Percentiles rank a stretch among this genome's conserved stretches.
phyloP scores from a whole-genome alignment of 768 basidiomycete genomes.

The Nidula microcarpa region DNA sequence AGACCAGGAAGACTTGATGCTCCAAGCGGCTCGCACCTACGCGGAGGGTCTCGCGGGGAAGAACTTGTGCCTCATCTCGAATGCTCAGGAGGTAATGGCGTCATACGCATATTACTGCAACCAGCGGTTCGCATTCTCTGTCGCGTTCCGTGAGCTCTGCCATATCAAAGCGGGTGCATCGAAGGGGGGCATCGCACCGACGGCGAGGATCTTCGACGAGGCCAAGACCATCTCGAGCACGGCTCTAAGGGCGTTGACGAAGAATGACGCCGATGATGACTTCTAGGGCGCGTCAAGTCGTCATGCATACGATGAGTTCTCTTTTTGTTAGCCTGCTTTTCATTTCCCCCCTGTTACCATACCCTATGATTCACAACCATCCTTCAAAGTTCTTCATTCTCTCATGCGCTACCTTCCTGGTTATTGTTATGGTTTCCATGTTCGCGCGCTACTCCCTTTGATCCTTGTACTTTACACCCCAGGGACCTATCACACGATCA shows the following conservation, averaged over 20 bases:
- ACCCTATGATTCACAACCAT: too few relatives aligned
- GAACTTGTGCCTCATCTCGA: conserved; percentile 17
- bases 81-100: conserved; percentile 47
- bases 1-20: conserved; percentile 18
- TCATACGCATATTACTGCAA: conserved; percentile 46
- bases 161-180: conserved; percentile 48
- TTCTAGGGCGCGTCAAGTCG: background rate
- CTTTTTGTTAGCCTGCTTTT: too few relatives aligned
- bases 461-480: too few relatives aligned
- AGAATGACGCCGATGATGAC: background rate
- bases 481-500: too few relatives aligned
- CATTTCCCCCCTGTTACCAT: too few relatives aligned
- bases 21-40: conserved; percentile 9
- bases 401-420: too few relatives aligned
- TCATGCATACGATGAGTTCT: too few relatives aligned
- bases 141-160: conserved; percentile 53
- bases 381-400: too few relatives aligned
- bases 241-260: background rate
- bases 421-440: too few relatives aligned
- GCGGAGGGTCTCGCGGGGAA: conserved; percentile 13
- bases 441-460: too few relatives aligned
- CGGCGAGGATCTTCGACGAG: conserved; percentile 34
- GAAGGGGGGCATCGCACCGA: conserved; percentile 28
- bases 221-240: conserved; percentile 23
- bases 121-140: conserved; percentile 41